Percentiles rank a stretch among this genome's conserved stretches.
Evolutionary conservation across 225 moss, liverwort and hornwort species (phyloP).

Genomic region (Pleurozium schreberi): DNA sequence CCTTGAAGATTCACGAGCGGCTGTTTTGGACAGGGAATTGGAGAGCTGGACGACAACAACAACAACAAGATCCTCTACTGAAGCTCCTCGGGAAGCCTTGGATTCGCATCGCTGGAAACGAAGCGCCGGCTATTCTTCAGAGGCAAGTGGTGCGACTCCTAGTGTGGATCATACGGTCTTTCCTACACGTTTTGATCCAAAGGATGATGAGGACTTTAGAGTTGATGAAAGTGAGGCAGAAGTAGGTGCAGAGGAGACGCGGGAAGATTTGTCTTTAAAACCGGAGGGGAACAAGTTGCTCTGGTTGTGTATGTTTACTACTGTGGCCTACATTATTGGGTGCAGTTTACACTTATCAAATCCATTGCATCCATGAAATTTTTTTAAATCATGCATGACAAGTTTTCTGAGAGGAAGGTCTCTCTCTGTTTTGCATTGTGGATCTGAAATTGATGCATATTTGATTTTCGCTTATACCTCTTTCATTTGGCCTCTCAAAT

Average conservation of each 20-base stretch:
- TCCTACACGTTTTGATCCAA: not conserved
- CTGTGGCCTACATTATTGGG: conserved; percentile 74
- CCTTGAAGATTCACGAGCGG: not conserved
- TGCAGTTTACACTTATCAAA: conserved; percentile 81
- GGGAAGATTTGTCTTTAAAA: not conserved
- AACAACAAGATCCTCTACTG: not conserved
- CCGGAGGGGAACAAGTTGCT: conserved; percentile 54
- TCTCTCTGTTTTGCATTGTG: not conserved
- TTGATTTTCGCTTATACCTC: not conserved
- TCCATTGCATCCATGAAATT: conserved; percentile 55
- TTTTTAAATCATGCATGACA: conserved; percentile 18
- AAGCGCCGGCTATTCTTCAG: not conserved
- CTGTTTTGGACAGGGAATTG: conserved; percentile 6
- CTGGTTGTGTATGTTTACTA: conserved; percentile 76
- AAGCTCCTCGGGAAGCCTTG: not conserved
- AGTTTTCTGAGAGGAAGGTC: not conserved
- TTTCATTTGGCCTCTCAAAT: not conserved
- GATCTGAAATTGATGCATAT: not conserved
- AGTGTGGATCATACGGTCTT: conserved; percentile 14
- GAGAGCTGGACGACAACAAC: not conserved
- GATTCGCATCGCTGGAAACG: not conserved
- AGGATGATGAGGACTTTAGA: conserved; percentile 17
- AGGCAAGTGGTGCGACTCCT: not conserved
- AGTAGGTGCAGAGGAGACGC: not conserved
- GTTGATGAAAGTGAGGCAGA: conserved; percentile 1